A percentile compares a stretch with the other conserved stretches of the same genome.
Conservation (phyloP, 1,284 basidiomycete species). For the Ceratobasidium sp. region DNA sequence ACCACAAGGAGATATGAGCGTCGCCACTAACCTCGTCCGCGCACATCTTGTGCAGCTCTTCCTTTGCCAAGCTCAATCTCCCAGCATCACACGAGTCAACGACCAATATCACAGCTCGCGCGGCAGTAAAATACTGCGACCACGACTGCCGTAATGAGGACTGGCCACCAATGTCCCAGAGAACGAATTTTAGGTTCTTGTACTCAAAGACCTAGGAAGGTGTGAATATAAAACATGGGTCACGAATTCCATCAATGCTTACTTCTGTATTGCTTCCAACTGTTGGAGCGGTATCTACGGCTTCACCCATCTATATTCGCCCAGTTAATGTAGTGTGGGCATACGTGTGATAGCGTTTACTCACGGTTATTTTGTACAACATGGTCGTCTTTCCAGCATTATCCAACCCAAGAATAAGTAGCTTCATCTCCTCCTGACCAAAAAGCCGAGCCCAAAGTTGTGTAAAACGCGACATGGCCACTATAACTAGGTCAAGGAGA, state of each 20-base stretch:
- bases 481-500: background rate
- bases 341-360: background rate
- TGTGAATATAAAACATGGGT: background rate
- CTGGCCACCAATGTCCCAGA: slow-evolving; percentile 56
- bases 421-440: slow-evolving; percentile 45
- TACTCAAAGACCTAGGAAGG: slow-evolving; percentile 50
- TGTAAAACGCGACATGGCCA: slow-evolving; percentile 41
- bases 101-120: slow-evolving; percentile 55
- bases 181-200: slow-evolving; percentile 55
- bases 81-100: slow-evolving; percentile 55
- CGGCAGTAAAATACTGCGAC: slow-evolving; percentile 54
- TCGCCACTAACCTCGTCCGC: slow-evolving; percentile 51
- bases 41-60: slow-evolving; percentile 55
- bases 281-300: slow-evolving; percentile 55
- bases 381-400: slow-evolving; percentile 47
- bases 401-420: slow-evolving; percentile 47
- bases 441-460: slow-evolving; percentile 46
- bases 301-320: slow-evolving; percentile 51
- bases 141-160: slow-evolving; percentile 53
- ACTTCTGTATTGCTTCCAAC: slow-evolving; percentile 54
- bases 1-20: background rate
- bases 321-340: background rate
- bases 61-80: slow-evolving; percentile 45
- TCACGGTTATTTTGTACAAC: slow-evolving; percentile 46
- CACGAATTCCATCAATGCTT: background rate